These are phyloP conservation scores for Lecanicillium sp. DNA, from an alignment of 2,329 filamentous ascomycete species.

Conservation along the genomic window DNA sequence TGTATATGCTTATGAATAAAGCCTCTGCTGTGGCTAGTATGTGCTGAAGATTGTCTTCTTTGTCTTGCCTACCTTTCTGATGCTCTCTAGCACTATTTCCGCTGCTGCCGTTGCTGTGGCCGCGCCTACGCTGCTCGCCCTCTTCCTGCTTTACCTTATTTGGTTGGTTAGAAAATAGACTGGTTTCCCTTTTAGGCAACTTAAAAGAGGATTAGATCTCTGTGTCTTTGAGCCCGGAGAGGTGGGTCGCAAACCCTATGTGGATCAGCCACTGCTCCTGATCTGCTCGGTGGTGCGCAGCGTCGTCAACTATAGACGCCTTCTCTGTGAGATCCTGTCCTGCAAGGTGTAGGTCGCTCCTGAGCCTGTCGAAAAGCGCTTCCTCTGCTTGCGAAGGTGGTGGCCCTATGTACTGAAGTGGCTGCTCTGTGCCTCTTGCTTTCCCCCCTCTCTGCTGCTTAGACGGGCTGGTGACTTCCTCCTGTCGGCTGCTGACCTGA, in stretches of 20 bases:
- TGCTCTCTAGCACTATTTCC: no score
- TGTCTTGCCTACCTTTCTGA: no score
- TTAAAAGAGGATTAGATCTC: constrained; percentile 3
- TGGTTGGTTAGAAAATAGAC: not conserved
- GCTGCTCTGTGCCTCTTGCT: no score
- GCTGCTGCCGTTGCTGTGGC: no score
- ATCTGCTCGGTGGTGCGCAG: not conserved
- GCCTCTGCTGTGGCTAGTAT: no score
- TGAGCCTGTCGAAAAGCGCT: not conserved
- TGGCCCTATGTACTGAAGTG: not conserved
- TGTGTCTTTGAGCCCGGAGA: constrained; percentile 1
- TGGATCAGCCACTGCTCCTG: constrained; percentile 2
- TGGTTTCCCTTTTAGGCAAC: not conserved
- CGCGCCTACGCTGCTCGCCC: no score
- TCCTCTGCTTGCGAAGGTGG: not conserved
- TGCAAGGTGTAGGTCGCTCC: not conserved
- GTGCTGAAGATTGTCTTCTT: no score
- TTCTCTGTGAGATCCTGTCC: not conserved
- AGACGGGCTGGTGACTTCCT: not conserved
- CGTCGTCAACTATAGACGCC: not conserved
- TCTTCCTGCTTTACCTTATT: no score
- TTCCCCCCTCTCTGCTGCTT: not conserved
- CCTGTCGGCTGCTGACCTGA: not conserved
- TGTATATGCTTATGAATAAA: no score
- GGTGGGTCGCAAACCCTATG: constrained; percentile 2